phyloP scores from a whole-genome alignment of 2,329 filamentous ascomycete genomes.

The Mollisia scopiformis region DNA sequence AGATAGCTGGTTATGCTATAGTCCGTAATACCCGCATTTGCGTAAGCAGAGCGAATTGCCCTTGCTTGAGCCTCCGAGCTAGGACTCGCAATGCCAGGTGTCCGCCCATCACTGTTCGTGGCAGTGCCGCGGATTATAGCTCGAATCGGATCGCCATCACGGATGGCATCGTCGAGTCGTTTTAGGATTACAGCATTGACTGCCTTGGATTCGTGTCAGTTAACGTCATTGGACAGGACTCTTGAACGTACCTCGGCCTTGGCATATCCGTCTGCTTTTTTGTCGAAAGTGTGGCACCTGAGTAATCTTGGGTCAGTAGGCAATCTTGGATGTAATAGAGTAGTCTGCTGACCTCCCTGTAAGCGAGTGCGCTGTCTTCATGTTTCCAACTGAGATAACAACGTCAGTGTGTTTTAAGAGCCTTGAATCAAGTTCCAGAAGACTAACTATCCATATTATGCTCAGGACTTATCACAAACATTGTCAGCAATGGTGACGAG shows the following conservation, averaged over 20 bases:
- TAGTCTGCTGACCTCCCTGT: not conserved
- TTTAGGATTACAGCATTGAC: slow-evolving; percentile 61
- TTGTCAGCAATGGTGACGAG: not conserved
- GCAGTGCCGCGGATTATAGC: slow-evolving; percentile 44
- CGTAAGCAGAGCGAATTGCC: slow-evolving; percentile 12
- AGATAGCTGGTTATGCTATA: slow-evolving; percentile 3
- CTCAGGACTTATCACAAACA: not conserved
- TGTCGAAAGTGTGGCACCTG: slow-evolving; percentile 56
- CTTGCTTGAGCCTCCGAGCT: slow-evolving; percentile 44
- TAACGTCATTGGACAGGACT: too few relatives aligned
- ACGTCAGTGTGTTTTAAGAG: not conserved
- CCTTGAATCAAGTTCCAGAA: not conserved
- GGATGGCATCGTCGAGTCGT: slow-evolving; percentile 48
- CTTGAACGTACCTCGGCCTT: too few relatives aligned
- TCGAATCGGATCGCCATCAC: slow-evolving; percentile 44
- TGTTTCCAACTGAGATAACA: not conserved
- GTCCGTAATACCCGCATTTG: slow-evolving; percentile 11
- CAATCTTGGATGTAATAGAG: not conserved
- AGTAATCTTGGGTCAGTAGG: not conserved
- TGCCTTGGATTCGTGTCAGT: too few relatives aligned
- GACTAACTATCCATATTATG: not conserved
- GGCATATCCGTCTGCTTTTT: slow-evolving; percentile 63
- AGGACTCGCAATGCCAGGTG: slow-evolving; percentile 46
- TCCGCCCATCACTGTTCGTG: slow-evolving; percentile 47
- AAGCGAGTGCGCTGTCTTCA: not conserved